A percentile compares a stretch with the other conserved stretches of the same genome.
These are phyloP conservation scores for Sporobolomyces roseus DNA, from an alignment of 768 basidiomycete genomes.

Conservation along the genomic window DNA sequence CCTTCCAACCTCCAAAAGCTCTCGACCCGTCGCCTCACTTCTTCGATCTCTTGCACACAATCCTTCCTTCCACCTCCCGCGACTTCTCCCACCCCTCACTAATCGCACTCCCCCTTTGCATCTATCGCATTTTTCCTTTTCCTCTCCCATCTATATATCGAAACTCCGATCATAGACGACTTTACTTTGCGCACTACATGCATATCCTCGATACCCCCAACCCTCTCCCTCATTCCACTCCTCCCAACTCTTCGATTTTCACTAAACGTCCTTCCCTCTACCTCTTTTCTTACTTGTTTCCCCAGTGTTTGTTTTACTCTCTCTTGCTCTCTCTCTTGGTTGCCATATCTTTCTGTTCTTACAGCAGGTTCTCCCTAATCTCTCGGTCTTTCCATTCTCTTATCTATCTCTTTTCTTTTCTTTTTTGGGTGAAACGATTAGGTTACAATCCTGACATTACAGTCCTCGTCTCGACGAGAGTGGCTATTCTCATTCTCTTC, in stretches of 20 bases:
- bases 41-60: too few species aligned
- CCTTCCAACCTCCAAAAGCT: not conserved
- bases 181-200: not conserved
- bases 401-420: too few species aligned
- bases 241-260: not conserved
- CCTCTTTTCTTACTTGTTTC: not conserved
- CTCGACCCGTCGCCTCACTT: too few species aligned
- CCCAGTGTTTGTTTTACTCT: not conserved
- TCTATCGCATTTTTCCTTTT: not conserved
- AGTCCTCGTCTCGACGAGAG: too few species aligned
- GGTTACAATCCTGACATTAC: too few species aligned
- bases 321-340: not conserved
- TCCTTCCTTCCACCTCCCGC: not conserved
- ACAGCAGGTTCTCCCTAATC: not conserved
- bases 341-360: too few species aligned
- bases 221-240: not conserved
- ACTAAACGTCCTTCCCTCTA: not conserved
- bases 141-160: not conserved
- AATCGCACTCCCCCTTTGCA: not conserved
- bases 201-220: conserved; percentile 1
- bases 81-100: not conserved
- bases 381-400: not conserved
- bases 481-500: too few species aligned
- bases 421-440: too few species aligned
- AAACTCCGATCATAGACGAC: conserved; percentile 4